Conservation (phyloP, 305 asterid genomes). For the Plantago coronopus region DNA sequence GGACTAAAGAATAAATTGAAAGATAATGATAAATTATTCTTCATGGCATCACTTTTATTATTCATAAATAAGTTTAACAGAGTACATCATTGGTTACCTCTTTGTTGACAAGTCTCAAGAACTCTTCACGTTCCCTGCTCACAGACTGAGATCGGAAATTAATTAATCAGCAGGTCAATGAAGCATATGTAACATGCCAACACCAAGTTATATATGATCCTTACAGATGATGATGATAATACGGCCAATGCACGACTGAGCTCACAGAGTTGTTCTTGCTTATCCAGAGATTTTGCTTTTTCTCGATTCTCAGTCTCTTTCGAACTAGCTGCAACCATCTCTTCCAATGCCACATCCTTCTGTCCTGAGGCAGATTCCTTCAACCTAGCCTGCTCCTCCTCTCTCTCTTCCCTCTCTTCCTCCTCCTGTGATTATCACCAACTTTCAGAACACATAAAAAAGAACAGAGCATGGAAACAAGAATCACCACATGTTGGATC, state of each 20-base stretch:
- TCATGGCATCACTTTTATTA: conserved; percentile 5
- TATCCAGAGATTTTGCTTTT: conserved; percentile 55
- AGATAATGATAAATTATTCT: background rate
- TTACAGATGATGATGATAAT: conserved; percentile 89
- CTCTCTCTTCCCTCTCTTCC: conserved; percentile 52
- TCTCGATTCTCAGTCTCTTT: conserved; percentile 61
- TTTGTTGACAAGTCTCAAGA: conserved; percentile 86
- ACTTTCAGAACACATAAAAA: conserved; percentile 20
- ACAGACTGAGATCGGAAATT: conserved; percentile 71
- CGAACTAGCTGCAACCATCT: conserved; percentile 63
- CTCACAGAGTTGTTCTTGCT: conserved; percentile 89
- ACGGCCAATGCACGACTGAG: conserved; percentile 95
- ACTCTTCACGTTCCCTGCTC: conserved; percentile 97
- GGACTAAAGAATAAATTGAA: background rate
- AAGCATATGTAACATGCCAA: conserved; percentile 25
- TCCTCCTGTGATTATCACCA: conserved; percentile 58
- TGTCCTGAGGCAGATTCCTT: conserved; percentile 58
- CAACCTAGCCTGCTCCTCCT: conserved; percentile 71
- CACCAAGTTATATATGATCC: conserved; percentile 25
- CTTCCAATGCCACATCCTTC: conserved; percentile 94
- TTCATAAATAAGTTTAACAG: conserved; percentile 12
- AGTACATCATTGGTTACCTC: conserved; percentile 54
- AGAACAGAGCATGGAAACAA: conserved; percentile 9
- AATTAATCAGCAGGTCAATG: conserved; percentile 23
- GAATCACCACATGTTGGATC: background rate